These are phyloP conservation scores for Ensete ventricosum DNA, from an alignment of 176 grass and related monocot species.

Conservation along the genomic window DNA sequence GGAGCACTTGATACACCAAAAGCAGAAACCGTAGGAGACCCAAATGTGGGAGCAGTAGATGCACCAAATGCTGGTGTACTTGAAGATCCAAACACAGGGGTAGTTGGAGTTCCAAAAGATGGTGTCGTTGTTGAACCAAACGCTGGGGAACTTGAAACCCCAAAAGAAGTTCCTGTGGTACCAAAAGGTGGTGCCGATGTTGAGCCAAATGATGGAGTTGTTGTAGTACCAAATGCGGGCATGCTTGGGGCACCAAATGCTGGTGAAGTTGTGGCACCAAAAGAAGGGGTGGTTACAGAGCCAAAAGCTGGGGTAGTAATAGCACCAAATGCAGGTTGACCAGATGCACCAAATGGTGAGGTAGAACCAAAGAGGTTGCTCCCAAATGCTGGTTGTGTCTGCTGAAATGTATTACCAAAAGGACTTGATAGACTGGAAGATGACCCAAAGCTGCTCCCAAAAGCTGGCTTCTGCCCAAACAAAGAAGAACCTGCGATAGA, in stretches of 20 bases:
- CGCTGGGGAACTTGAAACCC: conserved; percentile 31
- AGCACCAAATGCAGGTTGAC: conserved; percentile 38
- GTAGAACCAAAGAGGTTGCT: conserved; percentile 52
- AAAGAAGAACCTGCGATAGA: conserved; percentile 45
- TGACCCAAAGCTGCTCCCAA: conserved; percentile 63
- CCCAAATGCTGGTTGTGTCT: conserved; percentile 71
- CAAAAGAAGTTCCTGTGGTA: conserved; percentile 23
- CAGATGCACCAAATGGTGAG: conserved; percentile 32
- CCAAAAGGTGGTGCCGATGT: conserved; percentile 58
- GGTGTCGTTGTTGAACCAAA: conserved; percentile 40
- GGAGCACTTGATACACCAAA: conserved; percentile 51
- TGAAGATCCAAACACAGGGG: conserved; percentile 50
- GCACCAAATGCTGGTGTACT: conserved; percentile 56
- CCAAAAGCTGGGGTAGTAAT: conserved; percentile 31
- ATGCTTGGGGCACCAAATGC: conserved; percentile 26
- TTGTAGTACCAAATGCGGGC: conserved; percentile 40
- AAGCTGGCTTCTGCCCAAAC: conserved; percentile 84
- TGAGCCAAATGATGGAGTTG: conserved; percentile 48
- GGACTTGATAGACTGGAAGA: conserved; percentile 64
- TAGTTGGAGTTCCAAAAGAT: conserved; percentile 45
- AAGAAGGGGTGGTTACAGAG: conserved; percentile 29
- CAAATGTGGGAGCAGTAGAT: conserved; percentile 44
- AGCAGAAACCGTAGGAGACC: conserved; percentile 41
- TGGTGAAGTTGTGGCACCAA: conserved; percentile 29
- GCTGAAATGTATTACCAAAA: conserved; percentile 67